phyloP scores from a whole-genome alignment of 2,329 filamentous ascomycete genomes.

The Penicillium vulpinum region DNA sequence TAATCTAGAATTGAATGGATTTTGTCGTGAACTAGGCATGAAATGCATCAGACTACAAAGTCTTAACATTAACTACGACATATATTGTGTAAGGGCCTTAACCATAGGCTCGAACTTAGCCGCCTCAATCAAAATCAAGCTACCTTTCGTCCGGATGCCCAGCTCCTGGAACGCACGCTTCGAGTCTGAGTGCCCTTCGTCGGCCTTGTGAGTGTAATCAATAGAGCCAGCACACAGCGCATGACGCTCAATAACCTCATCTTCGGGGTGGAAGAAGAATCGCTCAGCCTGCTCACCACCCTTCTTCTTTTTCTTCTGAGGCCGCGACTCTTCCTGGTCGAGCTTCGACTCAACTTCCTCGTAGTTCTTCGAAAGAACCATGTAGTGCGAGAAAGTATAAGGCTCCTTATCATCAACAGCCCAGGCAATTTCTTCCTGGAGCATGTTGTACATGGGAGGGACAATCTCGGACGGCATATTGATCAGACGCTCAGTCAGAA shows the following conservation, averaged over 20 bases:
- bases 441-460: slow-evolving; percentile 92
- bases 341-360: slow-evolving; percentile 80
- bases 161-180: slow-evolving; percentile 93
- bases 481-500: slow-evolving; percentile 90
- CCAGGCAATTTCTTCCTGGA: slow-evolving; percentile 84
- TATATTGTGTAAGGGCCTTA: slow-evolving; percentile 72
- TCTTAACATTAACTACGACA: slow-evolving; percentile 41
- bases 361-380: slow-evolving; percentile 91
- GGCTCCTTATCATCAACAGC: slow-evolving; percentile 89
- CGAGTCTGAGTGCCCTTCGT: slow-evolving; percentile 80
- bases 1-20: slow-evolving; percentile 10
- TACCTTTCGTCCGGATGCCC: slow-evolving; percentile 80
- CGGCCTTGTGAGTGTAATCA: slow-evolving; percentile 73
- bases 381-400: slow-evolving; percentile 89
- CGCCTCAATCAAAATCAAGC: slow-evolving; percentile 83
- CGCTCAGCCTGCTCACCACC: slow-evolving; percentile 52
- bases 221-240: slow-evolving; percentile 69
- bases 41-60: slow-evolving; percentile 16
- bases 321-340: slow-evolving; percentile 63
- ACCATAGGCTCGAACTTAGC: slow-evolving; percentile 73
- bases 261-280: slow-evolving; percentile 95
- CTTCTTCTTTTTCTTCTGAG: slow-evolving; percentile 68
- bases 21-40: slow-evolving; percentile 23
- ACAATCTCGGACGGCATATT: slow-evolving; percentile 95
- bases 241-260: slow-evolving; percentile 81